Evolutionary conservation across 495 filamentous ascomycete species (phyloP).

Genomic region (Hypoxylon crocopeplum): DNA sequence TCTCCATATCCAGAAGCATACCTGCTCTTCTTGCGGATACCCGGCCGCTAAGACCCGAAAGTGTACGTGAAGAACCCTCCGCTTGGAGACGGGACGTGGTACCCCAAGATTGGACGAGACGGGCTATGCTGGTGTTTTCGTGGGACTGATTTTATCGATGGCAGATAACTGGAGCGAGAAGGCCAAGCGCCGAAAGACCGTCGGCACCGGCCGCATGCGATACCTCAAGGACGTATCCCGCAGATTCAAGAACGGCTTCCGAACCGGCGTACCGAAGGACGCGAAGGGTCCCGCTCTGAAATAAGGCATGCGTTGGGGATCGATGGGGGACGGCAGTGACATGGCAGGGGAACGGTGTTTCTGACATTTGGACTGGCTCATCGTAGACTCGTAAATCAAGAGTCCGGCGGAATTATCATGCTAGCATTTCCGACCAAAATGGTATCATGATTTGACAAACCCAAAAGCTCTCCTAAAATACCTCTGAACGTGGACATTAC

Average conservation of each 20-base stretch:
- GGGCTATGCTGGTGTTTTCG: too few relatives aligned
- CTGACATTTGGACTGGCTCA: constrained; percentile 46
- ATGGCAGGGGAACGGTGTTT: constrained; percentile 46
- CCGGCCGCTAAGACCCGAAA: constrained; percentile 94
- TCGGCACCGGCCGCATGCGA: constrained; percentile 90
- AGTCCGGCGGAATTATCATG: constrained; percentile 37
- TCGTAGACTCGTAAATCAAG: constrained; percentile 33
- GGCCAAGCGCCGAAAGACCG: constrained; percentile 99
- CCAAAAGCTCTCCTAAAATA: too few relatives aligned
- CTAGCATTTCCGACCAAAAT: constrained; percentile 42
- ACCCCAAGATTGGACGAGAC: not conserved
- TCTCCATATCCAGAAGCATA: constrained; percentile 99
- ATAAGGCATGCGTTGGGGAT: constrained; percentile 35
- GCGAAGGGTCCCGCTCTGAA: constrained; percentile 66
- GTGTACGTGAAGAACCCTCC: constrained; percentile 75
- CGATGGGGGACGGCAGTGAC: constrained; percentile 39
- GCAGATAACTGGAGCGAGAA: constrained; percentile 99
- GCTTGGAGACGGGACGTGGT: not conserved
- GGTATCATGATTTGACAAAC: constrained; percentile 42
- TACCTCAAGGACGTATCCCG: constrained; percentile 89
- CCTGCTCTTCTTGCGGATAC: constrained; percentile 96
- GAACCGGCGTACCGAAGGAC: constrained; percentile 84
- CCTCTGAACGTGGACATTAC: too few relatives aligned
- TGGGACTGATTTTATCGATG: constrained; percentile 14
- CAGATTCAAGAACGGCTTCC: constrained; percentile 96